These are phyloP conservation scores for Hymenoscyphus fructigenus DNA, from an alignment of 2,329 filamentous ascomycete genomes.

Conservation along the genomic window DNA sequence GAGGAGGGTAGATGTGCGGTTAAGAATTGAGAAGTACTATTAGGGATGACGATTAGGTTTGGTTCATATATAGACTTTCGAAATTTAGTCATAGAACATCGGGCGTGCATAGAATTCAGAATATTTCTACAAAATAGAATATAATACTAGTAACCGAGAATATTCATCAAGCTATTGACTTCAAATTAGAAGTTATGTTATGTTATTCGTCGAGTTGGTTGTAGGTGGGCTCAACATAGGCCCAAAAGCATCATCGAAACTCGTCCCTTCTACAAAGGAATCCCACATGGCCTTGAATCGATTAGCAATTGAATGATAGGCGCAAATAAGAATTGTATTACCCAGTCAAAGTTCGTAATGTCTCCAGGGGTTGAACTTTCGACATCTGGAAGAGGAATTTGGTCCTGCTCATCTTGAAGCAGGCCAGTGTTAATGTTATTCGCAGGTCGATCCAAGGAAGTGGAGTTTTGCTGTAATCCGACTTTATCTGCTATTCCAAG, in stretches of 20 bases:
- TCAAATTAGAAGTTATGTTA: neutral
- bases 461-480: neutral
- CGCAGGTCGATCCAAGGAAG: neutral
- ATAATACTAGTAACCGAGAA: neutral
- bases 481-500: conserved; percentile 16
- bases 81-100: too few species aligned
- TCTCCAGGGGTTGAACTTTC: conserved; percentile 8
- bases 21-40: too few species aligned
- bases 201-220: neutral
- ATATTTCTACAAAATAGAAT: too few species aligned
- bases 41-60: too few species aligned
- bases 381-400: neutral
- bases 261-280: conserved; percentile 31
- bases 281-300: conserved; percentile 30
- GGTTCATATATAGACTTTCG: too few species aligned
- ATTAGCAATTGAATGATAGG: conserved; percentile 12
- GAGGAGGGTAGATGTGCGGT: too few species aligned
- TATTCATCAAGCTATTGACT: neutral
- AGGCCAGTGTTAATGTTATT: neutral
- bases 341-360: conserved; percentile 35
- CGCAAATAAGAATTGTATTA: conserved; percentile 11
- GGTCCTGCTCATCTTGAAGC: neutral
- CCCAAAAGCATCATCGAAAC: conserved; percentile 26
- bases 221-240: neutral
- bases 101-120: too few species aligned